A percentile compares a stretch with the other conserved stretches of the same genome.
These are phyloP conservation scores for Neurospora africana DNA, from an alignment of 495 filamentous ascomycete species.

Conservation along the genomic window DNA sequence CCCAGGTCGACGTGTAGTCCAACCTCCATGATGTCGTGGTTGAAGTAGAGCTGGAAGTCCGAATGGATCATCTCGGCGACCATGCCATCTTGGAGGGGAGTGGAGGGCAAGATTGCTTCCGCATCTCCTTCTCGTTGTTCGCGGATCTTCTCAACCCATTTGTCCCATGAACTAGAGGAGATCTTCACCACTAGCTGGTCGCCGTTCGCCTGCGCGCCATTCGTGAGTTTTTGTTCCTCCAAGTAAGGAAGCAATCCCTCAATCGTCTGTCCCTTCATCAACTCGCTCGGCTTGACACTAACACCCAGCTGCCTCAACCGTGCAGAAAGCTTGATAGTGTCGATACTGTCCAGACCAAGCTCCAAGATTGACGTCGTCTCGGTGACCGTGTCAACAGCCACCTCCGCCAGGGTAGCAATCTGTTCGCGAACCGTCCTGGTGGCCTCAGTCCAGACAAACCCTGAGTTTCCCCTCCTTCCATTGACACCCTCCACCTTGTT, in stretches of 20 bases:
- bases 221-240: not conserved
- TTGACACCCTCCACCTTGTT: not conserved
- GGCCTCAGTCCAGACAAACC: constrained; percentile 44
- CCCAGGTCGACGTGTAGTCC: constrained; percentile 35
- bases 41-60: constrained; percentile 62
- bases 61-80: constrained; percentile 63
- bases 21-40: constrained; percentile 58
- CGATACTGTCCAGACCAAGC: constrained; percentile 60
- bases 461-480: not conserved
- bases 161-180: not conserved
- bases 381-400: constrained; percentile 36
- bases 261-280: constrained; percentile 62
- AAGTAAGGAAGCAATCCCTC: not conserved
- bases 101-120: constrained; percentile 49
- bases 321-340: constrained; percentile 57
- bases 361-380: constrained; percentile 49
- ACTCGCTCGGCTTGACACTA: constrained; percentile 49
- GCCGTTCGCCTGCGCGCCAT: not conserved
- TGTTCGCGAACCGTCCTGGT: constrained; percentile 43
- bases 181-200: not conserved
- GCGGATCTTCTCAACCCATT: not conserved
- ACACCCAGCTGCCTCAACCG: constrained; percentile 50
- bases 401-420: constrained; percentile 49
- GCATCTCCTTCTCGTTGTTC: constrained; percentile 13
- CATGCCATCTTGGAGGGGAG: constrained; percentile 76